Percentiles rank a stretch among this genome's conserved stretches.
phyloP scores from a whole-genome alignment of 108 stramenopile species.

The Bacterosira constricta region DNA sequence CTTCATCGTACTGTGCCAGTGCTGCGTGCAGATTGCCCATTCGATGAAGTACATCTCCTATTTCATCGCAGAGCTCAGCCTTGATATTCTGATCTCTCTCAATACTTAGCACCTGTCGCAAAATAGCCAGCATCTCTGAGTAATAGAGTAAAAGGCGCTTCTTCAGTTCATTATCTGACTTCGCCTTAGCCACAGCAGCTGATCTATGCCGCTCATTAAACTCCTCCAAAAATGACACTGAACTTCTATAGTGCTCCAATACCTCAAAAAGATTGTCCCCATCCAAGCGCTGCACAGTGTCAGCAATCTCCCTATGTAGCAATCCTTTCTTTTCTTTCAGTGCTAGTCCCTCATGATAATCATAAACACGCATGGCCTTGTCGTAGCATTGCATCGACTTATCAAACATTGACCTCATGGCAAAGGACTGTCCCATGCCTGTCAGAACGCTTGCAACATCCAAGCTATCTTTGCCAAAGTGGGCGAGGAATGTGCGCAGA shows the following conservation, averaged over 20 bases:
- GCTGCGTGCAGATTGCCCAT: constrained; percentile 54
- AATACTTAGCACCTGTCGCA: constrained; percentile 26
- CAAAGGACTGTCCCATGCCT: constrained; percentile 44
- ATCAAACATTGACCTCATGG: constrained; percentile 19
- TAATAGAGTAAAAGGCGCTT: constrained; percentile 39
- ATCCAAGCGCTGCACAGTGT: constrained; percentile 25
- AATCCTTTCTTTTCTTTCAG: constrained; percentile 42
- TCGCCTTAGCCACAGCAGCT: background rate
- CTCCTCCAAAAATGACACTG: constrained; percentile 42
- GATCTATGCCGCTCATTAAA: constrained; percentile 19
- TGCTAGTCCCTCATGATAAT: constrained; percentile 27
- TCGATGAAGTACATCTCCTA: constrained; percentile 51
- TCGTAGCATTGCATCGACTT: constrained; percentile 42
- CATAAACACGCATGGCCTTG: constrained; percentile 46
- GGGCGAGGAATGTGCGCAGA: constrained; percentile 27
- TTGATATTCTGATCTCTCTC: constrained; percentile 24
- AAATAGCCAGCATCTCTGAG: constrained; percentile 43
- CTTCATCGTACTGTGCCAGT: constrained; percentile 40
- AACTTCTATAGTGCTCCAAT: constrained; percentile 47
- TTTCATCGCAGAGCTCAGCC: constrained; percentile 39
- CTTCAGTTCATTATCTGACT: constrained; percentile 20
- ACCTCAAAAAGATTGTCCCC: constrained; percentile 41
- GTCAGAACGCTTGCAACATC: constrained; percentile 43
- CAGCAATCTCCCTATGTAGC: constrained; percentile 44
- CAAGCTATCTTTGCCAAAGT: constrained; percentile 47